Evolutionary conservation across 169 alveolate species (phyloP), one percentile per base, ranked within the genome.

Genomic region (Plasmodium gonderi): DNA sequence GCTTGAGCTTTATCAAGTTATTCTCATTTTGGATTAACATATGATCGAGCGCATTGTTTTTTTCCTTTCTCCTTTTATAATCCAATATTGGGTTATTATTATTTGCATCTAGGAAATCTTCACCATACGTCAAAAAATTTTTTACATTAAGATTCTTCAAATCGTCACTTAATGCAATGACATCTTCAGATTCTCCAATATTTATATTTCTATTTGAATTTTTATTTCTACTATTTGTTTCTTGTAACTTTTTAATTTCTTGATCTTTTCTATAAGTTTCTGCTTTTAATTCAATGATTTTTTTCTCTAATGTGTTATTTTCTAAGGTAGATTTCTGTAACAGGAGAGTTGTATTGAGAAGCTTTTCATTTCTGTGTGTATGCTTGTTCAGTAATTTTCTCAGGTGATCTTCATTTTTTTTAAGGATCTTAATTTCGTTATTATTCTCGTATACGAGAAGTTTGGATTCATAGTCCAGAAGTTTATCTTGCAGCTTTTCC

Each of bases 191-290:
- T 6, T 60, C 40, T 7, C 40, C 29, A 42, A 45, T 51, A 54
- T 36, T 69, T 11, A 60, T 67, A 26, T 72, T 68, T 33, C 74
- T 65, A 36, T 40, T 82, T 17, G 76, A 26, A 3, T 20, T 26
- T 54, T 85, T 85, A 31, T 75, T 85, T 60, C 20, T 85, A 3
- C 51, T 38, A 7, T 85, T 85, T 5, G 77, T 74, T 51, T 85
- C 92, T 12, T 74, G 92, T 20, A 85, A 45, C 29, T 76, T 85
- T 77, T 85, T 85, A 67, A 85, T 85, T 67, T 85, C 92, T 38
- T 74, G 92, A 67, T 85, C 92, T 31, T 85, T 85, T 33, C 85
- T 75, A 54, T 85, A 85, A 12, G 72, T 85, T 77, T 74, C 45
- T 9, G 89, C 92, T 45, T 54, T 85, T 47, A 85, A 20, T 75